phyloP scores from a whole-genome alignment of 2,329 filamentous ascomycete genomes.

The Intubia oerlemansii region DNA sequence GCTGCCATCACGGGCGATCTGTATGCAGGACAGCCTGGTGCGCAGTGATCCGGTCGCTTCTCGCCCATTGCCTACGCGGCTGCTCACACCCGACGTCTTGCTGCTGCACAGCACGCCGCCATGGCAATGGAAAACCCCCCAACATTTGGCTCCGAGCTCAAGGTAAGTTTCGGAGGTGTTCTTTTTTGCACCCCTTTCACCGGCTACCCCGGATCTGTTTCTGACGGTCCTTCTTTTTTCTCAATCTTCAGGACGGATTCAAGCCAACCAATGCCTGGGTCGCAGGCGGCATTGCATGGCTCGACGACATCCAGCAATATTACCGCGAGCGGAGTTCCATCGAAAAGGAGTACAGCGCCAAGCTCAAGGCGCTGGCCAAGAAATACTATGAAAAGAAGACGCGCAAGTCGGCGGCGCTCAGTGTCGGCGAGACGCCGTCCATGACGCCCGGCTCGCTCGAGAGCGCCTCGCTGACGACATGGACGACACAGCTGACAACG shows the following conservation, averaged over 20 bases:
- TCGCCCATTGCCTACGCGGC: too few species aligned
- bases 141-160: slow-evolving; percentile 83
- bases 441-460: slow-evolving; percentile 93
- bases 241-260: slow-evolving; percentile 91
- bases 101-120: too few species aligned
- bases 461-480: slow-evolving; percentile 89
- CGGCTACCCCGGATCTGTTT: too few species aligned
- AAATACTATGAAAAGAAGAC: slow-evolving; percentile 94
- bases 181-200: too few species aligned
- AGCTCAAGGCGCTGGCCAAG: slow-evolving; percentile 70
- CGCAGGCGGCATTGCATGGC: slow-evolving; percentile 71
- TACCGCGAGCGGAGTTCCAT: slow-evolving; percentile 87
- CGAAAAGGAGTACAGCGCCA: slow-evolving; percentile 90
- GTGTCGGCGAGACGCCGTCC: slow-evolving; percentile 70
- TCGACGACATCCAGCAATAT: slow-evolving; percentile 92
- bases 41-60: too few species aligned
- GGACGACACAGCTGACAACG: slow-evolving; percentile 82
- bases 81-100: too few species aligned
- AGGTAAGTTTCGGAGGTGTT: too few species aligned
- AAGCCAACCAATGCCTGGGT: slow-evolving; percentile 90
- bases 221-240: too few species aligned
- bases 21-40: too few species aligned
- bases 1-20: too few species aligned
- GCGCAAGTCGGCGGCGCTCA: slow-evolving; percentile 67
- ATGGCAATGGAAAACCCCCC: slow-evolving; percentile 60